Evolutionary conservation across 768 basidiomycete species (phyloP), one percentile per base, ranked within the genome.

Genomic region (Amylocystis lapponica): DNA sequence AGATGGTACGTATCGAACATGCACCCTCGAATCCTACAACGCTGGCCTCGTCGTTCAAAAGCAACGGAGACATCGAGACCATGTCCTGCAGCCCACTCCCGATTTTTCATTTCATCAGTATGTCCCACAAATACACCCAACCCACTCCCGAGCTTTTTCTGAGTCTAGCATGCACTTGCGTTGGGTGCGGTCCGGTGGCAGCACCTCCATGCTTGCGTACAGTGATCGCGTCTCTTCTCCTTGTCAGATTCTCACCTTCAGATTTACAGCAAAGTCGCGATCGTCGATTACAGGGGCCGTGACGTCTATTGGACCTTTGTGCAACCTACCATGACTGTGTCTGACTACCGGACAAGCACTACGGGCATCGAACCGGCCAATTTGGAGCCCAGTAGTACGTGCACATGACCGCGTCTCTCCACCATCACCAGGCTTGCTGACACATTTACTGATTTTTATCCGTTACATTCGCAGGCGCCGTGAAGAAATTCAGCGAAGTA

Each of bases 161-260:
- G 32, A 72, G 79, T 6, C 59, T 88, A 32, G 76, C 83, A 13
- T 86, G 56, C 50, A 54, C 55, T 3, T 57, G 59, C 29, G 81
- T 88, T n/a, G 87, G 87, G 11, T 81, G 85, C 27, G 86, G 86
- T 22, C 81, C 83, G 86, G 86, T 3, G 87, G 87, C 6, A 82
- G 82, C 13, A 90, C 87, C 2, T 76, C 81, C 29, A 84, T 90
- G 80, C 69, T 90, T 27, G 87, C 86, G 87, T 88, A 66, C 49
- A n/a, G n/a, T n/a, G 27, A 22, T n/a, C 16, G 13, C 14, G 26
- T 22, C 27, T 9, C 22, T n/a, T 20, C 12, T 22, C 38, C 27
- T 21, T 44, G 29, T 27, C 20, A 25, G 35, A 36, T 26, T 23
- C 43, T 6, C n/a, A n/a, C n/a, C n/a, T n/a, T 46, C 27, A 26